phyloP scores from a whole-genome alignment of 352 stramenopile species.

The Globisporangium camurandrum region DNA sequence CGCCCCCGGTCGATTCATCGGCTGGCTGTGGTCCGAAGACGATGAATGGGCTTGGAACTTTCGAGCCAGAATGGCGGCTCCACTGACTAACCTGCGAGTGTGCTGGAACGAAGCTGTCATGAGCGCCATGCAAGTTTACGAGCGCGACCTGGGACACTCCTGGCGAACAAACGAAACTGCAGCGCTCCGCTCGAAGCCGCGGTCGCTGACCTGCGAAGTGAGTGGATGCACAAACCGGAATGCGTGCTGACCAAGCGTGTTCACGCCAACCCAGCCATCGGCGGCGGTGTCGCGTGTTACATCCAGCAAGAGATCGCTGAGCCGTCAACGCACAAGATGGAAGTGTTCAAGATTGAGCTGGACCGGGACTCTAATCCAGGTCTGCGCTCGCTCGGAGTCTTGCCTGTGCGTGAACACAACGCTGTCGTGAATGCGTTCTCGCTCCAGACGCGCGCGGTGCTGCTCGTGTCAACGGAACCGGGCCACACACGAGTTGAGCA shows the following conservation, averaged over 20 bases:
- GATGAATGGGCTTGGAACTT: slow-evolving; percentile 1
- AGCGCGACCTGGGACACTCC: background rate
- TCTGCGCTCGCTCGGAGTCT: slow-evolving; percentile 5
- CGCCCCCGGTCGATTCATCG: background rate
- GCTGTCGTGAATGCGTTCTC: slow-evolving; percentile 5
- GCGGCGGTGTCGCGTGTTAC: background rate
- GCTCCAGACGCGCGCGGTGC: background rate
- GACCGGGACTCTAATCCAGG: background rate
- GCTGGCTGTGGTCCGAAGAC: background rate
- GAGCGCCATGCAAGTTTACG: background rate
- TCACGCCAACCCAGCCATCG: background rate
- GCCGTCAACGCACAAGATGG: slow-evolving; percentile 1
- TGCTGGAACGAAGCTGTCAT: slow-evolving; percentile 14
- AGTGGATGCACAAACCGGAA: background rate
- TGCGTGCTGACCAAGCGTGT: background rate
- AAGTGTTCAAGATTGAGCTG: slow-evolving; percentile 8
- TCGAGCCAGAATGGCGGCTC: slow-evolving; percentile 2
- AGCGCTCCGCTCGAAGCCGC: background rate
- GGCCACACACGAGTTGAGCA: background rate
- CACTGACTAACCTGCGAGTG: slow-evolving; percentile 9
- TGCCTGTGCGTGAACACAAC: background rate
- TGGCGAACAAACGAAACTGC: background rate
- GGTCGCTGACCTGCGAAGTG: background rate
- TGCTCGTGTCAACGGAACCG: slow-evolving; percentile 1
- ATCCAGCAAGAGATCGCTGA: background rate